Percentiles rank a stretch among this genome's conserved stretches.
Conservation (phyloP, 2,329 filamentous ascomycete genomes). For the Cladosporium oxysporum region DNA sequence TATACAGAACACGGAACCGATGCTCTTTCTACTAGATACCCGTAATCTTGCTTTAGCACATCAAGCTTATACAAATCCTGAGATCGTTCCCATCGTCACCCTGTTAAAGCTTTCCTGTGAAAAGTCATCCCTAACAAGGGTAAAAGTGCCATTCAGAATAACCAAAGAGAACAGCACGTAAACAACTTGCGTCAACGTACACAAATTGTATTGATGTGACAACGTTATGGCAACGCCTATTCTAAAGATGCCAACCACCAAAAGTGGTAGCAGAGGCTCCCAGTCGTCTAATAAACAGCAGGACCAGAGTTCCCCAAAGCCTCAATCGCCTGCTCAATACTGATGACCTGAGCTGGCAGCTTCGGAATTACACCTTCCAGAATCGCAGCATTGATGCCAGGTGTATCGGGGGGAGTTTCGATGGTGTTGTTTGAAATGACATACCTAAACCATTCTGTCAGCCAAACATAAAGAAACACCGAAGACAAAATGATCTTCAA, state of each 20-base stretch:
- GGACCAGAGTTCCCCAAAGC: slow-evolving; percentile 32
- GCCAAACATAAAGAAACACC: not conserved
- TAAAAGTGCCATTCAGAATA: too few relatives aligned
- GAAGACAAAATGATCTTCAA: not conserved
- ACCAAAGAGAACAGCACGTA: too few relatives aligned
- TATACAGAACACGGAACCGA: slow-evolving; percentile 1
- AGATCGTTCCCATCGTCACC: not conserved
- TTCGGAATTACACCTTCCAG: slow-evolving; percentile 35
- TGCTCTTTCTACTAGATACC: not conserved
- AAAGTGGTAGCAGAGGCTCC: not conserved
- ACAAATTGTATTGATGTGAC: not conserved
- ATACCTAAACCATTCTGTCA: slow-evolving; percentile 22
- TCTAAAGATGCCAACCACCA: not conserved
- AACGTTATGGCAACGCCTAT: not conserved
- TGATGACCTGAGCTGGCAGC: slow-evolving; percentile 36
- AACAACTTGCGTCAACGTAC: too few relatives aligned
- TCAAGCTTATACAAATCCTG: not conserved
- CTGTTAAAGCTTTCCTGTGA: not conserved
- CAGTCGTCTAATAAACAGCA: slow-evolving; percentile 28
- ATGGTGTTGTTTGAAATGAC: slow-evolving; percentile 38
- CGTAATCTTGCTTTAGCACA: not conserved
- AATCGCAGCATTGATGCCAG: slow-evolving; percentile 33
- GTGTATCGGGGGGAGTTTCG: slow-evolving; percentile 30
- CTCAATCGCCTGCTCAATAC: slow-evolving; percentile 35
- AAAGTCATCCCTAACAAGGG: too few relatives aligned